phyloP scores from a whole-genome alignment of 1,139 yeast genomes.

The Debaryomycetaceae sp. region DNA sequence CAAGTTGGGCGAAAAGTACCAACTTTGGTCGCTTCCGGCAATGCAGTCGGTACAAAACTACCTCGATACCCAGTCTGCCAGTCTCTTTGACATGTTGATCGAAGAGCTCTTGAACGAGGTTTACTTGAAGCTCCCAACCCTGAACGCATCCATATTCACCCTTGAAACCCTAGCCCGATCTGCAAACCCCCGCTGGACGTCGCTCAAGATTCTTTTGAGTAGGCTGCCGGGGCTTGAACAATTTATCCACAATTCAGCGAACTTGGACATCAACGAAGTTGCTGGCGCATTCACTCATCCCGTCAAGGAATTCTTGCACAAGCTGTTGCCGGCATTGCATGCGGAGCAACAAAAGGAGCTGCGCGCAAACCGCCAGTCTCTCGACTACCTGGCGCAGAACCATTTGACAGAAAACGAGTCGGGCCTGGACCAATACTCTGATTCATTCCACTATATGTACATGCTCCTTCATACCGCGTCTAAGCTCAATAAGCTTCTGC shows the following conservation, averaged over 20 bases:
- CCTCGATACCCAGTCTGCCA: constrained; percentile 52
- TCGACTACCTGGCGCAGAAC: constrained; percentile 13
- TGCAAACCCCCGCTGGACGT: constrained; percentile 21
- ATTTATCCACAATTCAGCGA: constrained; percentile 45
- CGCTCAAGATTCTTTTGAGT: constrained; percentile 23
- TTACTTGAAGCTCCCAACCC: constrained; percentile 37
- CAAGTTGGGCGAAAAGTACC: constrained; percentile 45
- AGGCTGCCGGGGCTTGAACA: constrained; percentile 43
- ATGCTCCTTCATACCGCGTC: constrained; percentile 48
- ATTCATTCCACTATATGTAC: constrained; percentile 47
- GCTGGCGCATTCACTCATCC: constrained; percentile 38
- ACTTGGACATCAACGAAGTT: constrained; percentile 44
- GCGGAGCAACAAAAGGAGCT: not conserved
- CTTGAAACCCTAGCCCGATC: constrained; percentile 21
- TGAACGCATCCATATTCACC: constrained; percentile 5
- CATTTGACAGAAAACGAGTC: constrained; percentile 21
- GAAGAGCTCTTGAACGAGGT: constrained; percentile 71
- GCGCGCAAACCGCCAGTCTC: not conserved
- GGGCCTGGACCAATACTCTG: constrained; percentile 19
- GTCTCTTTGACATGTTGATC: constrained; percentile 57
- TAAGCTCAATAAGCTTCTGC: constrained; percentile 52
- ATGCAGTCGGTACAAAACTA: constrained; percentile 47
- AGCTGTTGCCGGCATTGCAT: constrained; percentile 25
- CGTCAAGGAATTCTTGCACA: constrained; percentile 21
- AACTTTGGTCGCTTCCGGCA: constrained; percentile 53